Evolutionary conservation across 139 green algal species (phyloP), one percentile per base, ranked within the genome.

Genomic region (Gonium pectorale): DNA sequence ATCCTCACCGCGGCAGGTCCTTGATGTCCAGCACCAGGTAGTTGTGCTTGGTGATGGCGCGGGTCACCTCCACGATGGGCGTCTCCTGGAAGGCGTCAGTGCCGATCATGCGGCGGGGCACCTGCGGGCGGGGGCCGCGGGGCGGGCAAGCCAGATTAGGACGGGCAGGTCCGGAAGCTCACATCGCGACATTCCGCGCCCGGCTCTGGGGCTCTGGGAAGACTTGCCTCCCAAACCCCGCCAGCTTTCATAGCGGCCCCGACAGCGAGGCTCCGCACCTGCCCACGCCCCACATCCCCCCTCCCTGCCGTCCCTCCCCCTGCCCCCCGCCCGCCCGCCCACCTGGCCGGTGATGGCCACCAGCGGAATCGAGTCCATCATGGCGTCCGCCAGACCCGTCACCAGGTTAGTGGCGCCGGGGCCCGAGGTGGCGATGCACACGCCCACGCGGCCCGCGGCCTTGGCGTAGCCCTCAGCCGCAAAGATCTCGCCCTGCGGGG

Each of bases 1-100:
- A 31, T 24, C 71, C 67, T 54, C 75, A 82, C 75, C 97, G 91
- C 21, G 98, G 96, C 74, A 99, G 95, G 90, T 99, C 98, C 17
- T 96, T 92, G 35, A 99, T 92, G 86, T 99, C 94, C 96, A 99
- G 97, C 24, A 99, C 97, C 68, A 99, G 93, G 92, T 98, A 99
- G 93, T 99, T 99, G 95, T 99, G 98, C 94, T 99, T 99, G 79
- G 97, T 99, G 92, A 99, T 99, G 85, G 97, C 95, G 56, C 98
- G 93, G 8, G 97, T 99, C 15, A 99, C 95, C 92, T 99, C 98
- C 70, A 99, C 97, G 69, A 99, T 99, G 66, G 98, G 98, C 31
- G 98, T 99, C 93, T 99, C 98, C 90, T 99, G 98, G 92, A 99
- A 99, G 24, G 93, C 98, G 71, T 94, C 90, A 27, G 90, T 94